phyloP scores from a whole-genome alignment of 139 green algal genomes.

The Haematococcus lacustris region DNA sequence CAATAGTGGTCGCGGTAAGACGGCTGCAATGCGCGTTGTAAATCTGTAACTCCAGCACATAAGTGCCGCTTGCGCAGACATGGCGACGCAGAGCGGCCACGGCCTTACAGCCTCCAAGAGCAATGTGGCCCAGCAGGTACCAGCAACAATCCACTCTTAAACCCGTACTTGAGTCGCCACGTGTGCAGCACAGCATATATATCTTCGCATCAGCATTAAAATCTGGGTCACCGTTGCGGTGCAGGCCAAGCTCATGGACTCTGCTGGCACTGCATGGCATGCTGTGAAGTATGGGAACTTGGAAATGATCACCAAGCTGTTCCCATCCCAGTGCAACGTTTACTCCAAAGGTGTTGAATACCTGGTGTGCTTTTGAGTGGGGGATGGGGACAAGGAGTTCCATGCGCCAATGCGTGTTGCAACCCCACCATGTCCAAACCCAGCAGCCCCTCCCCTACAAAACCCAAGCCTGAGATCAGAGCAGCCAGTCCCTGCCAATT shows the following conservation, averaged over 20 bases:
- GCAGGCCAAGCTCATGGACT: conserved; percentile 48
- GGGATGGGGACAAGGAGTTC: too few relatives aligned
- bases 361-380: too few relatives aligned
- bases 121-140: conserved; percentile 9
- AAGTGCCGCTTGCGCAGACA: too few relatives aligned
- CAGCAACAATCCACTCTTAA: neutral
- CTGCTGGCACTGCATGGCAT: conserved; percentile 46
- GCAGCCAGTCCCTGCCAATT: too few relatives aligned
- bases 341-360: conserved; percentile 43
- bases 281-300: conserved; percentile 57
- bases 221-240: conserved; percentile 8
- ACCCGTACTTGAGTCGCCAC: neutral
- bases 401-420: too few relatives aligned
- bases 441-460: too few relatives aligned
- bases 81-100: too few relatives aligned
- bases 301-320: conserved; percentile 51
- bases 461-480: too few relatives aligned
- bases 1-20: too few relatives aligned
- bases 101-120: conserved; percentile 1
- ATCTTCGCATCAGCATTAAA: neutral
- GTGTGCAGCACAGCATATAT: neutral
- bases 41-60: too few relatives aligned
- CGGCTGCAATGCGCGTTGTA: too few relatives aligned
- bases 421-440: too few relatives aligned
- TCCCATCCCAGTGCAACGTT: conserved; percentile 46